Percentiles rank a stretch among this genome's conserved stretches.
Conservation (phyloP, 352 stramenopile genomes). For the Globisporangium paroecandrum region DNA sequence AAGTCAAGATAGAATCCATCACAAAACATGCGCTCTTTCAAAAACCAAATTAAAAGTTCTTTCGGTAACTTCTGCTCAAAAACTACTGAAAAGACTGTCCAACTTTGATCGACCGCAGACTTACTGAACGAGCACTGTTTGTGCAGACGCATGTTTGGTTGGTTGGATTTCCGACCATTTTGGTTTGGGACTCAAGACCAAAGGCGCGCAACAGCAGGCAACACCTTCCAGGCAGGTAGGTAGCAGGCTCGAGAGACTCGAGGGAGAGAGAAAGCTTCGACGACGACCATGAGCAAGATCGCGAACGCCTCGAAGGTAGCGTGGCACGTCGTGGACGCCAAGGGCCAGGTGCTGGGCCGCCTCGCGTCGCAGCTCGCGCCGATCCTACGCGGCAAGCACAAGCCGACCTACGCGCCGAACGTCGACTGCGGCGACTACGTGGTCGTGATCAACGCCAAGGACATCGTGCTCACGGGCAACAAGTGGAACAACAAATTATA, state of each 20-base stretch:
- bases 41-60: too few relatives aligned
- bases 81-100: too few relatives aligned
- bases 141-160: not conserved
- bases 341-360: constrained; percentile 94
- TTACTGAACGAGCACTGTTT: too few relatives aligned
- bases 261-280: not conserved
- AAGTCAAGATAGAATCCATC: too few relatives aligned
- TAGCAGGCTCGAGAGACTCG: not conserved
- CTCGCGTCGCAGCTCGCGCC: constrained; percentile 94
- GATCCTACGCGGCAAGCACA: constrained; percentile 98
- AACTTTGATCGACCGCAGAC: too few relatives aligned
- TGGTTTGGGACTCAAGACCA: not conserved
- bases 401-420: constrained; percentile 97
- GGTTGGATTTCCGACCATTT: constrained; percentile 1
- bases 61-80: too few relatives aligned
- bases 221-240: not conserved
- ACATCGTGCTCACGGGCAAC: constrained; percentile 94
- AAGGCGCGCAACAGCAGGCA: not conserved
- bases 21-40: too few relatives aligned
- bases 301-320: constrained; percentile 75
- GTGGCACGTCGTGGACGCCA: constrained; percentile 97
- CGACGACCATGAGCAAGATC: constrained; percentile 74
- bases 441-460: constrained; percentile 95
- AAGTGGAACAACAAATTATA: constrained; percentile 98
- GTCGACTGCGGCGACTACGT: constrained; percentile 98